phyloP scores from a whole-genome alignment of 345 rosid species.

The Toxicodendron radicans region DNA sequence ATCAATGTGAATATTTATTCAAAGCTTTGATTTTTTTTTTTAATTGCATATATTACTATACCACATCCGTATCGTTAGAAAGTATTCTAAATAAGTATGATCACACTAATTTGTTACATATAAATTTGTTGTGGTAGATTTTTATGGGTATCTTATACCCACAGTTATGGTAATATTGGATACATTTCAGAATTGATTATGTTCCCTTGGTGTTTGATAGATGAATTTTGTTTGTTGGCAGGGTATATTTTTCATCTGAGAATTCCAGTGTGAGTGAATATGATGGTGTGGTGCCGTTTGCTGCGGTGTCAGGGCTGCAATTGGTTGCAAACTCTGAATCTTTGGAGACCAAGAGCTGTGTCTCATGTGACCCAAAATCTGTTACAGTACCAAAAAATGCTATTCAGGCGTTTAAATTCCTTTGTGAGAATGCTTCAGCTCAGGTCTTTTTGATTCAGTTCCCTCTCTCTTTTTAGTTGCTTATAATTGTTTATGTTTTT shows the following conservation, averaged over 20 bases:
- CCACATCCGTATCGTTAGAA: too few relatives aligned
- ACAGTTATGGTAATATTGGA: too few relatives aligned
- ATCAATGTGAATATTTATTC: too few relatives aligned
- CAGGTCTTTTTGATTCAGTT: slow-evolving; percentile 41
- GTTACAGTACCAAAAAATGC: slow-evolving; percentile 49
- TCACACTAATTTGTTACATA: too few relatives aligned
- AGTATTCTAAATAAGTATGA: too few relatives aligned
- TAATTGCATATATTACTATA: too few relatives aligned
- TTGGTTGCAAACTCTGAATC: slow-evolving; percentile 27
- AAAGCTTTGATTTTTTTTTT: background rate
- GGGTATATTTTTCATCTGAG: slow-evolving; percentile 48
- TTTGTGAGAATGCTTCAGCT: slow-evolving; percentile 57
- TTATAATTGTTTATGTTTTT: too few relatives aligned
- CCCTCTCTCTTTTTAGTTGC: background rate
- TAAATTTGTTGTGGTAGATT: too few relatives aligned
- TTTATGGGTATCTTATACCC: too few relatives aligned
- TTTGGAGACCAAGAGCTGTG: slow-evolving; percentile 33
- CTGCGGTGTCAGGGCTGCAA: slow-evolving; percentile 25
- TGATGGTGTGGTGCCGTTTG: slow-evolving; percentile 15
- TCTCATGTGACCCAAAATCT: slow-evolving; percentile 23
- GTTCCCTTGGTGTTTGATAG: background rate
- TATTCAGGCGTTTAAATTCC: slow-evolving; percentile 53
- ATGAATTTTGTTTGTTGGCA: slow-evolving; percentile 16
- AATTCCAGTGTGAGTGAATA: background rate
- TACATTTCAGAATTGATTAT: background rate